Evolutionary conservation across 2,329 filamentous ascomycete genomes (phyloP).

Genomic region (Colletotrichum sp.): DNA sequence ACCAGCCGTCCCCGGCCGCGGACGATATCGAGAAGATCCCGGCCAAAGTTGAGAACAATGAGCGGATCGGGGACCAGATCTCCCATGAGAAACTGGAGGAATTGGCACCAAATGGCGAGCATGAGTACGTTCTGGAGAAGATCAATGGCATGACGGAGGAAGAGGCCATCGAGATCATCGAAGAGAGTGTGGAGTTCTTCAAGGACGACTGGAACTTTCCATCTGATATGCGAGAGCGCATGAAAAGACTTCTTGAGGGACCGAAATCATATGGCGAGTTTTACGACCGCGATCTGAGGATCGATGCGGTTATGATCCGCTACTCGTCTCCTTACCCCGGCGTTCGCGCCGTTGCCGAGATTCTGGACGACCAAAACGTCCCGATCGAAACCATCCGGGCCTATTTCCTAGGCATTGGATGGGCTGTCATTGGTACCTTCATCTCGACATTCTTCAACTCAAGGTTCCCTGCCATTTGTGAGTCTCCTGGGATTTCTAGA

Average conservation of each 20-base stretch:
- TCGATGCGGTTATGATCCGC: constrained; percentile 44
- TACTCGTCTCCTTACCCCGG: constrained; percentile 48
- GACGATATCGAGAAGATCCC: constrained; percentile 16
- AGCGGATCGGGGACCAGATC: constrained; percentile 38
- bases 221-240: constrained; percentile 44
- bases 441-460: constrained; percentile 46
- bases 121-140: constrained; percentile 44
- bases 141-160: constrained; percentile 48
- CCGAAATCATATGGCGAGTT: constrained; percentile 43
- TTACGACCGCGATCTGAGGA: constrained; percentile 44
- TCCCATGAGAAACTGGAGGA: constrained; percentile 42
- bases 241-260: constrained; percentile 41
- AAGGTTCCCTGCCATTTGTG: constrained; percentile 42
- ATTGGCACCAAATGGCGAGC: constrained; percentile 47
- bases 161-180: constrained; percentile 43
- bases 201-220: constrained; percentile 51
- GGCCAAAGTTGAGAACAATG: background rate
- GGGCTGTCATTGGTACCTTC: constrained; percentile 43
- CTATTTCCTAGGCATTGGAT: constrained; percentile 45
- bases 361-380: constrained; percentile 36
- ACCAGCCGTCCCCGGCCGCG: background rate
- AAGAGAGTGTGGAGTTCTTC: constrained; percentile 42
- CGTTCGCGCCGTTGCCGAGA: constrained; percentile 44
- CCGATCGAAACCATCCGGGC: constrained; percentile 47
- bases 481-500: constrained; percentile 1